These are phyloP conservation scores for Dactylellina parvicollis DNA, from an alignment of 2,329 filamentous ascomycete genomes.

Conservation along the genomic window DNA sequence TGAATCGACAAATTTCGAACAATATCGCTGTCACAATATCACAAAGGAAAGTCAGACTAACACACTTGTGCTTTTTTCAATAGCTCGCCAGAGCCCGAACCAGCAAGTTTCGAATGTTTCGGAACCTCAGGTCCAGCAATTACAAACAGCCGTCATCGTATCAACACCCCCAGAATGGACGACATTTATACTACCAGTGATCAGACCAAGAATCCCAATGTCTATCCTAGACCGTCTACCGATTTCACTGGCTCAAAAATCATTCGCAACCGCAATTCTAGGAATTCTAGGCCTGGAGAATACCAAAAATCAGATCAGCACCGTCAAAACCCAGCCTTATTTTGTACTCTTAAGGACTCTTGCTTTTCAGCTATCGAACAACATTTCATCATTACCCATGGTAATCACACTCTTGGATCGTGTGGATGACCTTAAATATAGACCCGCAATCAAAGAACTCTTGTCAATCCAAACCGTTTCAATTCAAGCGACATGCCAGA, in stretches of 20 bases:
- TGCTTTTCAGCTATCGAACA: constrained; percentile 7
- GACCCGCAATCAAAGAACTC: not conserved
- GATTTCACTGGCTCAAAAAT: not conserved
- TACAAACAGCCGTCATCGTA: not conserved
- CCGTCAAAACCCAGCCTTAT: not conserved
- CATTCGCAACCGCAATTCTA: not conserved
- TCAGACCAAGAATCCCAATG: not conserved
- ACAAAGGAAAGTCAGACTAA: too few relatives aligned
- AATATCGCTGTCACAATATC: too few relatives aligned
- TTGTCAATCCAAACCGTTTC: not conserved
- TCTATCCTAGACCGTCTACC: not conserved
- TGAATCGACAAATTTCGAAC: not conserved
- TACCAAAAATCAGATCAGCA: not conserved
- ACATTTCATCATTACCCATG: not conserved
- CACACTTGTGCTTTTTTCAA: not conserved
- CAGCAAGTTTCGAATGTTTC: too few relatives aligned
- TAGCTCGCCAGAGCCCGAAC: not conserved
- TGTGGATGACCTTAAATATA: not conserved
- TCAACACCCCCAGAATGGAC: not conserved
- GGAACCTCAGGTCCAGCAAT: too few relatives aligned
- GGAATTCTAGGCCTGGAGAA: not conserved
- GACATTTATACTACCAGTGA: not conserved
- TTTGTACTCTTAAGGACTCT: constrained; percentile 1
- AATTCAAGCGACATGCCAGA: not conserved
- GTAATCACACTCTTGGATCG: not conserved